Base-by-base conservation (phyloP, 805 yeast species). In the Nakazawaea holstii region DNA sequence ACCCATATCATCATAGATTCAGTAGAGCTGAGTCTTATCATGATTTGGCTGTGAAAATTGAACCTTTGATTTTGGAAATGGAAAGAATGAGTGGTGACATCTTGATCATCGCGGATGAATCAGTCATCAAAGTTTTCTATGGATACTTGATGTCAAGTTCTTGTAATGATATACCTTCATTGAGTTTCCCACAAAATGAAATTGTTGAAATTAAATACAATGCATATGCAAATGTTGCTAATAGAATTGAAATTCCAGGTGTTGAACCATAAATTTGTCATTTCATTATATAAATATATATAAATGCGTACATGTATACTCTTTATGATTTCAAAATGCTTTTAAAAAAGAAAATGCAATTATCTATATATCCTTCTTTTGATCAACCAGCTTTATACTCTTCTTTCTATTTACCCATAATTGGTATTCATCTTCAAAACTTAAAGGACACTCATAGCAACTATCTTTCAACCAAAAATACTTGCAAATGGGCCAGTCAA, bases 21-120 rank as follows among this genome's bases (percentile, higher is more conserved):
- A 87, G 96, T 2, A 74, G 98, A 43, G 89, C 95, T 0, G 99
- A 94, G 67, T 87, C 95, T 43, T 94, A 90, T 61, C 99, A 94
- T 65, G 99, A 94, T 65, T 74, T 94, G 49, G 98, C 99, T 0
- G 84, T 94, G 33, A 81, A 96, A 56, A 77, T 94, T 68, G 99
- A 94, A 66, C 96, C 98, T 0, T 72, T 94, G 47, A 80, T 94
- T 51, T 73, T 94, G 61, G 98, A 94, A 64, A 84, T 94, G 81
- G 99, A 94, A 64, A 77, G 97, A 55, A 83, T 86, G 77, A 78
- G 87, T 45, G 87, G 89, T 17, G 97, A 90, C 61, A 77, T 94
- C 13, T 70, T 94, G 54, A 85, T 94, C 50, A 86, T 94, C 55
- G 97, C 97, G 1, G 97, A 94, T 62, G 97, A 92, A 58, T 80